These are phyloP conservation scores for Entomortierella parvispora DNA, from an alignment of 192 early-diverging fungal genomes.

Conservation along the genomic window DNA sequence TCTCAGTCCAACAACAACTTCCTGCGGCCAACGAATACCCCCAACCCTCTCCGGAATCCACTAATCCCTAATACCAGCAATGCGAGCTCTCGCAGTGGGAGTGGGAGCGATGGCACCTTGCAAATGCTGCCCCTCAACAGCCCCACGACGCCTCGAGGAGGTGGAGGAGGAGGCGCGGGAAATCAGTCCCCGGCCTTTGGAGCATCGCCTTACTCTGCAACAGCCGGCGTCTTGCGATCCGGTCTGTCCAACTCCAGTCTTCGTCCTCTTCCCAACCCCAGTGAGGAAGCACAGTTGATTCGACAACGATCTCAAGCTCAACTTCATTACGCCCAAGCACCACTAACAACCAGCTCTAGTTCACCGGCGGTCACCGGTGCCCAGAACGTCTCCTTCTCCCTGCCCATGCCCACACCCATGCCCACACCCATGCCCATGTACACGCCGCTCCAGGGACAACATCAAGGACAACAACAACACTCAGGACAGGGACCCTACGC, in stretches of 20 bases:
- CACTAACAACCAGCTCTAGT: neutral
- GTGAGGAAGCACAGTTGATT: slow-evolving; percentile 36
- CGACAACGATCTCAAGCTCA: slow-evolving; percentile 49
- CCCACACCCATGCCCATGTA: slow-evolving; percentile 24
- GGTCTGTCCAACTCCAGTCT: slow-evolving; percentile 11
- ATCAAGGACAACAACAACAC: too few relatives aligned
- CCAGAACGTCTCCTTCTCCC: slow-evolving; percentile 29
- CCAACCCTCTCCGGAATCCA: slow-evolving; percentile 15
- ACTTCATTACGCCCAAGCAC: slow-evolving; percentile 8
- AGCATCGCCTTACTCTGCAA: neutral
- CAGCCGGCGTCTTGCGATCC: neutral
- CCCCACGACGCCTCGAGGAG: slow-evolving; percentile 13
- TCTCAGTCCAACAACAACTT: slow-evolving; percentile 18
- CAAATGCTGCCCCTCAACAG: slow-evolving; percentile 32
- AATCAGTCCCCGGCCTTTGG: too few relatives aligned
- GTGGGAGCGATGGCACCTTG: slow-evolving; percentile 12
- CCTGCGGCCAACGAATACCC: slow-evolving; percentile 11
- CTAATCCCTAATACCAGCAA: slow-evolving; percentile 3
- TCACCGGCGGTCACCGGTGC: neutral
- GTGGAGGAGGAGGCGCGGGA: too few relatives aligned
- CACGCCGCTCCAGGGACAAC: neutral
- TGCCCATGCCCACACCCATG: slow-evolving; percentile 8
- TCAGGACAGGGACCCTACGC: slow-evolving; percentile 8
- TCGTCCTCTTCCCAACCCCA: slow-evolving; percentile 32
- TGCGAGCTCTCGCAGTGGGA: slow-evolving; percentile 1